A percentile compares a stretch with the other conserved stretches of the same genome.
phyloP scores from a whole-genome alignment of 2,329 filamentous ascomycete genomes.

The Trichoderma sp. region DNA sequence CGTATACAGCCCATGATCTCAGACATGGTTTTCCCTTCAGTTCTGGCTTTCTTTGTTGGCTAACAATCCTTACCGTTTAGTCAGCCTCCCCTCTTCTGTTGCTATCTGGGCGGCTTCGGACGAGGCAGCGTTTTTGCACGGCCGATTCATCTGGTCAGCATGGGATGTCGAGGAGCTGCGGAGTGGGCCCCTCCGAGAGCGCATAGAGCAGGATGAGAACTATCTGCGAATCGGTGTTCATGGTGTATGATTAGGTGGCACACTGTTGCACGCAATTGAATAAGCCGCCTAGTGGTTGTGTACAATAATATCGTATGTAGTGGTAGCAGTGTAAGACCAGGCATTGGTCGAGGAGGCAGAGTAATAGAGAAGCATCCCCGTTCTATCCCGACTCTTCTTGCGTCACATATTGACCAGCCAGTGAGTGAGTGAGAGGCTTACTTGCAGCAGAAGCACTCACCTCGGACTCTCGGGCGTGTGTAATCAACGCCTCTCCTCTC shows the following conservation, averaged over 20 bases:
- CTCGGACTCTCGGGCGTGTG: background rate
- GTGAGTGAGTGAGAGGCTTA: background rate
- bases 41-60: background rate
- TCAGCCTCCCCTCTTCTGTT: slow-evolving; percentile 36
- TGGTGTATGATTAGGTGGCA: background rate
- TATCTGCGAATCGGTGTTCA: slow-evolving; percentile 7
- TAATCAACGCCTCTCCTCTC: background rate
- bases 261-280: background rate
- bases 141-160: slow-evolving; percentile 44
- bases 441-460: background rate
- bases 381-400: background rate
- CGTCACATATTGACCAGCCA: background rate
- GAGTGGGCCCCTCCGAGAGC: slow-evolving; percentile 10
- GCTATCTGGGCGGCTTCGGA: slow-evolving; percentile 37
- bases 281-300: background rate
- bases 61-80: slow-evolving; percentile 7
- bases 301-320: background rate
- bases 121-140: slow-evolving; percentile 44
- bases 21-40: too few species aligned
- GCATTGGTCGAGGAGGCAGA: background rate
- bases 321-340: background rate
- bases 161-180: slow-evolving; percentile 50
- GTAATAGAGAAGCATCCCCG: background rate
- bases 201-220: slow-evolving; percentile 13
- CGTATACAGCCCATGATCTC: background rate